phyloP scores from a whole-genome alignment of 108 stramenopile genomes.

The Mediolabrus comicus region DNA sequence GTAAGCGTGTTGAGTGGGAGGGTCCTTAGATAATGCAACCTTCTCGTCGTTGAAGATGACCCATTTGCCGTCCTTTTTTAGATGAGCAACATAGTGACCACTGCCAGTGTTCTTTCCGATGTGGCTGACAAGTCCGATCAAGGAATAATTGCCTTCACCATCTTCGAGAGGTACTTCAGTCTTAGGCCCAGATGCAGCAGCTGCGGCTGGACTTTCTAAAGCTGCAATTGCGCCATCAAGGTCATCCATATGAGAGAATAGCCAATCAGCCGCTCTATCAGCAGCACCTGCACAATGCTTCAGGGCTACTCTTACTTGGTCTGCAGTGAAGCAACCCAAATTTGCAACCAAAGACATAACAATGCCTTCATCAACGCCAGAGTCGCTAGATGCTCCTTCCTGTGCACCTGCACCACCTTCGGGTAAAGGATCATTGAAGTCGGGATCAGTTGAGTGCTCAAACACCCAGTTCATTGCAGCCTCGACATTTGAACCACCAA shows the following conservation, averaged over 20 bases:
- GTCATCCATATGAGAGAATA: constrained; percentile 95
- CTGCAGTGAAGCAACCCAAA: constrained; percentile 89
- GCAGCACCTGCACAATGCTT: constrained; percentile 78
- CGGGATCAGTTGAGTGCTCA: constrained; percentile 94
- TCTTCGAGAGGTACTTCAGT: constrained; percentile 62
- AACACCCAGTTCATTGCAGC: constrained; percentile 98
- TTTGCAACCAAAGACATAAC: constrained; percentile 84
- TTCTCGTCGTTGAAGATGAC: constrained; percentile 99
- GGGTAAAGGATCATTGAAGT: constrained; percentile 95
- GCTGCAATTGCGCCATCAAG: constrained; percentile 87
- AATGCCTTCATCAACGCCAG: constrained; percentile 62
- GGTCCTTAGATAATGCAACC: constrained; percentile 85
- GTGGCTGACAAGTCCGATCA: constrained; percentile 95
- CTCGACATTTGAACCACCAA: constrained; percentile 87
- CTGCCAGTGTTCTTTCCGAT: constrained; percentile 96
- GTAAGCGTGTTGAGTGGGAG: constrained; percentile 89
- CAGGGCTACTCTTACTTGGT: constrained; percentile 90
- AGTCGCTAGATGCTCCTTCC: constrained; percentile 28
- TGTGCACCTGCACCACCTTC: constrained; percentile 39
- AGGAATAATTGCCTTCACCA: constrained; percentile 86
- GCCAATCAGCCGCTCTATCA: constrained; percentile 97
- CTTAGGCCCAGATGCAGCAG: constrained; percentile 16
- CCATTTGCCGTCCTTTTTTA: constrained; percentile 94
- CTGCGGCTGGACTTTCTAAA: constrained; percentile 40
- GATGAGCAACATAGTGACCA: constrained; percentile 98